phyloP scores from a whole-genome alignment of 1,139 yeast genomes.

The Candida sanyaensis region DNA sequence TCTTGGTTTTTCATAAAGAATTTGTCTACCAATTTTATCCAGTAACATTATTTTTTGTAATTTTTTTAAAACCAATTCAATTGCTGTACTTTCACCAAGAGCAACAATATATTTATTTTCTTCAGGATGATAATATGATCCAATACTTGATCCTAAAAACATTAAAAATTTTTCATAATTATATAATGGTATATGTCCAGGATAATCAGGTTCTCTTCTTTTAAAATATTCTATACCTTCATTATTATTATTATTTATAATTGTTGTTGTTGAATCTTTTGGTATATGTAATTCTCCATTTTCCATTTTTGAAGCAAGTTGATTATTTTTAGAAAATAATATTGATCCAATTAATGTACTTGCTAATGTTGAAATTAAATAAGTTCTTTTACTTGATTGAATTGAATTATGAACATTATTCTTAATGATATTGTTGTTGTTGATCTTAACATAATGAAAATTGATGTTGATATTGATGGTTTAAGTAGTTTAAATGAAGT shows the following conservation, averaged over 20 bases:
- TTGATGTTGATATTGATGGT: too few species aligned
- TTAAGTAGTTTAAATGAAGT: too few species aligned
- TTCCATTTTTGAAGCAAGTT: conserved; percentile 60
- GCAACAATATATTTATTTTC: conserved; percentile 84
- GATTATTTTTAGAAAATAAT: conserved; percentile 50
- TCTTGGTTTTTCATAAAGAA: conserved; percentile 78
- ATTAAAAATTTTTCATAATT: conserved; percentile 62
- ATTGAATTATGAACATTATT: not conserved
- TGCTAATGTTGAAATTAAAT: conserved; percentile 13
- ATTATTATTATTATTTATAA: conserved; percentile 20
- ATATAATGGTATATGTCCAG: conserved; percentile 81
- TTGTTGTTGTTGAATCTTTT: conserved; percentile 22
- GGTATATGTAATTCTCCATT: conserved; percentile 50
- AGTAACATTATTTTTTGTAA: conserved; percentile 73
- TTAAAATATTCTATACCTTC: conserved; percentile 25
- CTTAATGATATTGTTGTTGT: not conserved
- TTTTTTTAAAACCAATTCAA: conserved; percentile 61
- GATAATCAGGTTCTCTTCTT: conserved; percentile 56
- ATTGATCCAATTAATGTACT: conserved; percentile 25
- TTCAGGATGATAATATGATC: conserved; percentile 82
- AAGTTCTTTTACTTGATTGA: conserved; percentile 2
- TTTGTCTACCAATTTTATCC: conserved; percentile 74
- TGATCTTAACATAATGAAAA: not conserved
- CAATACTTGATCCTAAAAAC: conserved; percentile 77
- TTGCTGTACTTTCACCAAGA: conserved; percentile 89